These are phyloP conservation scores for Cydonia oblonga DNA, from an alignment of 331 rosid genomes.

Conservation along the genomic window DNA sequence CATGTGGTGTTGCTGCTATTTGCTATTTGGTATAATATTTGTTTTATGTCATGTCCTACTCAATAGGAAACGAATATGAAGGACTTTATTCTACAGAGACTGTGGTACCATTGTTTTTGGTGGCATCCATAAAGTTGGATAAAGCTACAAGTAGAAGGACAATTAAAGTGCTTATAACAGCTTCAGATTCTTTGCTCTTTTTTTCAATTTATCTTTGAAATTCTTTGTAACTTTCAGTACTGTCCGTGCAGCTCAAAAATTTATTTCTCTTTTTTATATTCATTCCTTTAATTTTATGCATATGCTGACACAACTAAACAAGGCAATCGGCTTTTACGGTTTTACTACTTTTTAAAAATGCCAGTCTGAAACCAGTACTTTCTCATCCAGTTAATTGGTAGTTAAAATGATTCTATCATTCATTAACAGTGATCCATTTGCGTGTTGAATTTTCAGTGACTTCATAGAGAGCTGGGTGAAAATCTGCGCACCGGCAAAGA, in stretches of 20 bases:
- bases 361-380: neutral
- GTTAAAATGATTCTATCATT: too few species aligned
- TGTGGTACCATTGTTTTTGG: slow-evolving; percentile 6
- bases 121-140: slow-evolving; percentile 5
- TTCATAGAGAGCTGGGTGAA: slow-evolving; percentile 94
- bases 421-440: neutral
- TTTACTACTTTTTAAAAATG: neutral
- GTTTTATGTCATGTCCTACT: neutral
- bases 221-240: neutral
- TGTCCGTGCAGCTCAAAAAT: neutral
- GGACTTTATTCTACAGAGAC: neutral
- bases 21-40: neutral
- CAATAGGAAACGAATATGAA: neutral
- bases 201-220: neutral
- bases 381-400: neutral
- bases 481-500: slow-evolving; percentile 66
- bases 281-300: too few species aligned
- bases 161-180: neutral
- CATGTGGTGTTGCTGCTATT: neutral
- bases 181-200: neutral
- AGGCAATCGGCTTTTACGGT: neutral
- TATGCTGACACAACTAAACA: neutral
- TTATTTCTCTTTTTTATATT: too few species aligned
- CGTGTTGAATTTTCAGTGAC: slow-evolving; percentile 34
- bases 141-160: neutral